Percentiles rank a stretch among this genome's conserved stretches.
Conservation (phyloP, 1,139 yeast genomes). For the Scheffersomyces segobiensis region DNA sequence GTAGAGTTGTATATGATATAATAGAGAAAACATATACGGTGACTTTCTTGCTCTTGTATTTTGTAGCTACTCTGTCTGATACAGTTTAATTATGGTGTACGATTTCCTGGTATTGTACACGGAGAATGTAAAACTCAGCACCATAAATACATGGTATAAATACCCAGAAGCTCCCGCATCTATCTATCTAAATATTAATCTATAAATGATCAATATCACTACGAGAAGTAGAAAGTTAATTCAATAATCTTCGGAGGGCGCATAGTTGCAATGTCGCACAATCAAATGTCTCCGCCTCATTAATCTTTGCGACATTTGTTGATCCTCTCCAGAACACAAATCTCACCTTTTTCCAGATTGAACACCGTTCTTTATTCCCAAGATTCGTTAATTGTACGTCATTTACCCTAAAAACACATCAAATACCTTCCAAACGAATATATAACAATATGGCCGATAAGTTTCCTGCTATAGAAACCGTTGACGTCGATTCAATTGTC, state of each 20-base stretch:
- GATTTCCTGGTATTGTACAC: no score
- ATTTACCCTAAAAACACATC: background rate
- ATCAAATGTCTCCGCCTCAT: background rate
- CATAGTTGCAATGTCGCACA: background rate
- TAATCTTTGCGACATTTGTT: background rate
- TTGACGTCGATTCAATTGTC: slow-evolving; percentile 34
- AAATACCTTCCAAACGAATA: slow-evolving; percentile 1
- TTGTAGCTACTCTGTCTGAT: no score
- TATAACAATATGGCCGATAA: slow-evolving; percentile 67
- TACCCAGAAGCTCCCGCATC: no score
- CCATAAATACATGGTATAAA: no score
- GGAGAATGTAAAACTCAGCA: no score
- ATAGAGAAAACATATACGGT: background rate
- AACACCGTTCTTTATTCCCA: background rate
- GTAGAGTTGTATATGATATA: background rate
- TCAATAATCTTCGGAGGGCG: background rate
- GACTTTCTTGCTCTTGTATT: background rate
- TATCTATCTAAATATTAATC: no score
- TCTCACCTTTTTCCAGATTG: background rate
- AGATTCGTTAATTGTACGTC: background rate
- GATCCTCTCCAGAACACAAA: background rate
- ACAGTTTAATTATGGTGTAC: no score
- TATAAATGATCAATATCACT: background rate
- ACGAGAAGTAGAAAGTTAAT: no score
- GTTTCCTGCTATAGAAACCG: slow-evolving; percentile 77